Conservation (phyloP, 345 rosid species). For the Aquilaria yunnanensis region DNA sequence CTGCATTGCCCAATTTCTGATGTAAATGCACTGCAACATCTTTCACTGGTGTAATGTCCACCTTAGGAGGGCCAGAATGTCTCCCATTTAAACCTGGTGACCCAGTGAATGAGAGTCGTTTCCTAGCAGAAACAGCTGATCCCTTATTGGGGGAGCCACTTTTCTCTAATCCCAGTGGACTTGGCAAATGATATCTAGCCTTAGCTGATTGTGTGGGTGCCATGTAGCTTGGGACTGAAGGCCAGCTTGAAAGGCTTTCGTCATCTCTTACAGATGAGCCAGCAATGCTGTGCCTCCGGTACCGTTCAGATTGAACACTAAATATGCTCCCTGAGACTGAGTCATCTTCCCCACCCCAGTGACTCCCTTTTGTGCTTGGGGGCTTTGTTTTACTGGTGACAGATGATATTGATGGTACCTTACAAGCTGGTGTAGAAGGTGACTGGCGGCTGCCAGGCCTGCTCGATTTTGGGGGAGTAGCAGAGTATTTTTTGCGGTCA, state of each 20-base stretch:
- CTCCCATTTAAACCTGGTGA: conserved; percentile 42
- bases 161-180: conserved; percentile 20
- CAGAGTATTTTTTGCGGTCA: conserved; percentile 30
- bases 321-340: conserved; percentile 33
- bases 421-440: conserved; percentile 43
- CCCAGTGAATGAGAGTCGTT: conserved; percentile 46
- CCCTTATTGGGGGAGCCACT: conserved; percentile 22
- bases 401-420: conserved; percentile 34
- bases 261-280: conserved; percentile 50
- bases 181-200: conserved; percentile 30
- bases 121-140: conserved; percentile 32
- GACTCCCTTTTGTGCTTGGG: conserved; percentile 38
- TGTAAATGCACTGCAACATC: conserved; percentile 2
- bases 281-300: conserved; percentile 54
- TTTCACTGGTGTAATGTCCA: conserved; percentile 21
- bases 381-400: conserved; percentile 26
- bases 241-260: conserved; percentile 48
- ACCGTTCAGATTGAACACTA: conserved; percentile 40
- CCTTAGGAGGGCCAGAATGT: conserved; percentile 45
- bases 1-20: conserved; percentile 7
- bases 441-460: conserved; percentile 39
- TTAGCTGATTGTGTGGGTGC: conserved; percentile 44
- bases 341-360: conserved; percentile 51
- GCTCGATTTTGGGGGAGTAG: conserved; percentile 27
- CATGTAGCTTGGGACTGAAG: conserved; percentile 55